Conservation (phyloP, 306 rosid species). For the Arachis stenosperma region DNA sequence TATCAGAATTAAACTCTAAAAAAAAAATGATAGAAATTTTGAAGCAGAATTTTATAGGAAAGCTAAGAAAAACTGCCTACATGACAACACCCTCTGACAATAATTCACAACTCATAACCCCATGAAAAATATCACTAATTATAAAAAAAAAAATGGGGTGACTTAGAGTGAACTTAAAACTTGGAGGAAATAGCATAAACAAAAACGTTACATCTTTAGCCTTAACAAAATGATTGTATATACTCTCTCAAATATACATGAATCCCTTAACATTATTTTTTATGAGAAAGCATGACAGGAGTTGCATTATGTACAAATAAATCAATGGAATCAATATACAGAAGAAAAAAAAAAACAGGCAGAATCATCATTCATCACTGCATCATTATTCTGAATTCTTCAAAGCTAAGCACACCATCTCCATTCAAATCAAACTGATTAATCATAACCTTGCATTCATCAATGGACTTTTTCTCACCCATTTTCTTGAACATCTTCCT, state of each 20-base stretch:
- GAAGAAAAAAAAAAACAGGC: neutral
- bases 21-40: too few species aligned
- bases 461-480: slow-evolving; percentile 65
- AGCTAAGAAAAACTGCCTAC: too few species aligned
- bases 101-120: neutral
- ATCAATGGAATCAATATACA: slow-evolving; percentile 10
- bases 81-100: neutral
- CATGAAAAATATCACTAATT: neutral
- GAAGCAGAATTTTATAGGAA: too few species aligned
- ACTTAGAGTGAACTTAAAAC: too few species aligned
- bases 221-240: too few species aligned
- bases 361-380: slow-evolving; percentile 7
- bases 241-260: too few species aligned
- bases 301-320: neutral
- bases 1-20: too few species aligned
- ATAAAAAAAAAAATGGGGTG: neutral
- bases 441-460: slow-evolving; percentile 77
- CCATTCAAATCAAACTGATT: slow-evolving; percentile 75
- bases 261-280: too few species aligned
- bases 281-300: too few species aligned
- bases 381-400: slow-evolving; percentile 87
- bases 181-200: too few species aligned
- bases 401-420: slow-evolving; percentile 73
- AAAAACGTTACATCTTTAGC: too few species aligned
- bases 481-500: slow-evolving; percentile 68